Evolutionary conservation across 1,284 basidiomycete species (phyloP), one percentile per base, ranked within the genome.

Genomic region (Puccinia coronata): DNA sequence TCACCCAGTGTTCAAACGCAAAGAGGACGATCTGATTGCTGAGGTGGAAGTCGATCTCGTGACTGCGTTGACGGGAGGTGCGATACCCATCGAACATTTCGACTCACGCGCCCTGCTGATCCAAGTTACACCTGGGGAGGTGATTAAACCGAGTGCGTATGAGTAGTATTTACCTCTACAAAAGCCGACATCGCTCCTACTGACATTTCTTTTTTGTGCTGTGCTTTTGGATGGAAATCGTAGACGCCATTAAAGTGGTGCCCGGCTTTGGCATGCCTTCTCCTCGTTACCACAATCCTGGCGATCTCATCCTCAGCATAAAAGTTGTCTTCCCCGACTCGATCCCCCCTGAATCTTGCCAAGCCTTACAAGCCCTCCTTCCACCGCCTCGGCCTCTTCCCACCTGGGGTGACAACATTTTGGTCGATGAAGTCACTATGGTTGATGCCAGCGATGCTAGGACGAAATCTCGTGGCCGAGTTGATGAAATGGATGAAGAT

Each of bases 201-300:
- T 65, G 49, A 55, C 63, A 23, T 12, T 8, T 41, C 76, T 47
- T 31, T 61, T 23, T 69, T 59, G 28, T 67, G 36, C 39, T 20
- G n/a, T n/a, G n/a, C n/a, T n/a, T n/a, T n/a, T n/a, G n/a, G n/a
- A n/a, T 53, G 25, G 4, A 67, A n/a, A 43, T 28, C 6, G 23
- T 28, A 72, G 78, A 80, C 47, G 51, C 92, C 57, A 86, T 96
- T 86, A 98, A 98, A 88, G 92, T 96, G 83, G 92, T 99, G 83
- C 90, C 91, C 74, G 93, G 92, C 11, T 95, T 98, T 87, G 97
- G 97, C 83, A 99, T 99, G 97, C 97, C 96, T 53, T 98, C 96
- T 82, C 93, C 93, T 87, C 91, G 97, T 83, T 96, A 98, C 88
- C 97, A 99, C 88, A 96, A 99, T 86, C 90, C 92, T 71, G 97